Conservation (phyloP, 768 basidiomycete genomes). For the Hericium rajendrae region DNA sequence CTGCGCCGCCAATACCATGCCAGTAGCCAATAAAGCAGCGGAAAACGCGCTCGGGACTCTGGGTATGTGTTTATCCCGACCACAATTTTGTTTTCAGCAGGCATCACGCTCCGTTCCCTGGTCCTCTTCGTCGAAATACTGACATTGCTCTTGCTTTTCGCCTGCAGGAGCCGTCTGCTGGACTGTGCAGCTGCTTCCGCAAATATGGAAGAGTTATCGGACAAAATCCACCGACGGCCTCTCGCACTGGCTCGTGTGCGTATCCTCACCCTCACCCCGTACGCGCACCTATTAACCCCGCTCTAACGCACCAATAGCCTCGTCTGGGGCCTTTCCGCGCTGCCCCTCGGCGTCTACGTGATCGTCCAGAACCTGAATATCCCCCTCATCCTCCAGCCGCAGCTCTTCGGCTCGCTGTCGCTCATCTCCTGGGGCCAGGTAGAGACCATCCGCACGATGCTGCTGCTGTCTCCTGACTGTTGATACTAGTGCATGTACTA, state of each 20-base stretch:
- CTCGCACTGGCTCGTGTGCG: conserved; percentile 56
- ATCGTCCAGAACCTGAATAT: conserved; percentile 59
- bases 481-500: conserved; percentile 56
- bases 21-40: conserved; percentile 34
- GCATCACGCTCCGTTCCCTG: neutral
- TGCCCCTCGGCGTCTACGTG: conserved; percentile 60
- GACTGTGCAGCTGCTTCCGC: conserved; percentile 60
- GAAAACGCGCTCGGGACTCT: conserved; percentile 67
- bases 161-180: conserved; percentile 39
- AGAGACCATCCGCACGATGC: conserved; percentile 5
- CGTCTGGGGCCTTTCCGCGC: conserved; percentile 49
- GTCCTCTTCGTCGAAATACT: conserved; percentile 28
- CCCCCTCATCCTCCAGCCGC: conserved; percentile 61
- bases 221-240: conserved; percentile 61
- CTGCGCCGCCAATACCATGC: conserved; percentile 22
- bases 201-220: conserved; percentile 64
- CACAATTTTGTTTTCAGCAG: neutral
- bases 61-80: conserved; percentile 29
- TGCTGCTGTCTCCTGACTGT: conserved; percentile 1
- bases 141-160: conserved; percentile 11
- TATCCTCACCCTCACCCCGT: neutral
- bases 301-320: conserved; percentile 26
- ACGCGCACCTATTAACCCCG: neutral
- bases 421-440: conserved; percentile 63
- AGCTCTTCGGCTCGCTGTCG: conserved; percentile 50